Evolutionary conservation across 208 protist species (phyloP).

Genomic region (Vickermania ingenoplastis): DNA sequence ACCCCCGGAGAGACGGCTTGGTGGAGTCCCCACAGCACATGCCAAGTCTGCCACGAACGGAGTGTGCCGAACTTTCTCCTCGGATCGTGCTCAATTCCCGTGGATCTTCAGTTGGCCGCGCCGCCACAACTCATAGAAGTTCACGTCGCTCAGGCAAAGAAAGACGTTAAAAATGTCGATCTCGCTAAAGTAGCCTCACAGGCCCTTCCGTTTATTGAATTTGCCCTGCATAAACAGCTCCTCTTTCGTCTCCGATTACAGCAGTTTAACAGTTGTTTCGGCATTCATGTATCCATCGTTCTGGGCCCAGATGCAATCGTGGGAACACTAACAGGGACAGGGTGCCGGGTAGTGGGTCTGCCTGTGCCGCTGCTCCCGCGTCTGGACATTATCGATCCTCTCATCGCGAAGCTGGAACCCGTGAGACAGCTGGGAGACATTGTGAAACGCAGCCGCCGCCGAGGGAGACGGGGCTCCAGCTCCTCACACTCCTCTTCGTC

Average conservation of each 20-base stretch:
- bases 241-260: conserved; percentile 76
- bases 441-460: conserved; percentile 18
- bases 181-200: conserved; percentile 76
- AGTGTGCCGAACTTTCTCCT: conserved; percentile 75
- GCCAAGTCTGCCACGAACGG: conserved; percentile 55
- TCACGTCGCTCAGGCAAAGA: conserved; percentile 57
- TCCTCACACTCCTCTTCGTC: background rate
- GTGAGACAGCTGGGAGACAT: conserved; percentile 60
- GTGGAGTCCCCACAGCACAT: conserved; percentile 33
- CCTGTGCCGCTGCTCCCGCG: conserved; percentile 51
- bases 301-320: conserved; percentile 65
- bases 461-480: background rate
- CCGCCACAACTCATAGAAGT: conserved; percentile 69
- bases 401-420: conserved; percentile 40
- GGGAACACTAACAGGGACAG: conserved; percentile 70
- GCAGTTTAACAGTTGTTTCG: conserved; percentile 81
- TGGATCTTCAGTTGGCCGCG: conserved; percentile 45
- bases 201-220: conserved; percentile 85
- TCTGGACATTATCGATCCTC: conserved; percentile 51
- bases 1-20: conserved; percentile 24
- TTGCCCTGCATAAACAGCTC: conserved; percentile 84
- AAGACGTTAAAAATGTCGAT: conserved; percentile 51
- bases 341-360: conserved; percentile 56
- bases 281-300: conserved; percentile 61
- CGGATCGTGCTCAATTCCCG: conserved; percentile 66